Evolutionary conservation across 768 basidiomycete genomes (phyloP).

Genomic region (Boletus pseudopeckii): DNA sequence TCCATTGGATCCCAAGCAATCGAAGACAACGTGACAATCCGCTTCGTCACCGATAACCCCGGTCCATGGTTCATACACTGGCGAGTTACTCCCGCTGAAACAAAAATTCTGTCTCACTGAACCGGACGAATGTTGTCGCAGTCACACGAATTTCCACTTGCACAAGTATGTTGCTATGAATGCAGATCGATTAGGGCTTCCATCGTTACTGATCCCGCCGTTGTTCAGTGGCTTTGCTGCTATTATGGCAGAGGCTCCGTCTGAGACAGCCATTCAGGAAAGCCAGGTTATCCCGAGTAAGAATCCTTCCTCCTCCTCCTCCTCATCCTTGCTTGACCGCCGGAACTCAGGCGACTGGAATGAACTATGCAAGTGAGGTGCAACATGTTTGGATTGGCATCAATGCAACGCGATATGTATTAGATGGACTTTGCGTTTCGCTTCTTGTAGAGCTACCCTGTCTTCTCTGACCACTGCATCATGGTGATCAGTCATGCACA

Average conservation of each 20-base stretch:
- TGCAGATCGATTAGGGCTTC: not conserved
- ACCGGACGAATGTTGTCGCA: not conserved
- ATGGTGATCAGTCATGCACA: not conserved
- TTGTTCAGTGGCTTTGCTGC: constrained; percentile 19
- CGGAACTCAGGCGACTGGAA: constrained; percentile 8
- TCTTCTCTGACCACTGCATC: not conserved
- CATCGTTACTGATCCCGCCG: not conserved
- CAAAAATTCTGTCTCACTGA: not conserved
- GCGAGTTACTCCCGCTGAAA: not conserved
- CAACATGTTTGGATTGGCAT: not conserved
- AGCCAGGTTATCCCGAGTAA: constrained; percentile 15
- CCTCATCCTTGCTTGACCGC: not conserved
- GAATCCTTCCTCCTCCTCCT: not conserved
- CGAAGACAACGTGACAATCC: constrained; percentile 45
- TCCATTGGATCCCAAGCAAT: constrained; percentile 26
- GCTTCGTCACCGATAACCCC: constrained; percentile 67
- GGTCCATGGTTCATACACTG: constrained; percentile 25
- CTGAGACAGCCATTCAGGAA: constrained; percentile 11
- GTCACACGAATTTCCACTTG: constrained; percentile 25
- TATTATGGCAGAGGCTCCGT: constrained; percentile 21
- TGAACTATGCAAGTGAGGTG: constrained; percentile 10
- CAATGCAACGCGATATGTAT: not conserved
- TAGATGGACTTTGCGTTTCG: not conserved
- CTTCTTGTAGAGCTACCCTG: not conserved
- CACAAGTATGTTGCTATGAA: constrained; percentile 11